Base-by-base conservation (phyloP, 805 yeast genomes). In the Tetrapisispora nanseiensis region DNA sequence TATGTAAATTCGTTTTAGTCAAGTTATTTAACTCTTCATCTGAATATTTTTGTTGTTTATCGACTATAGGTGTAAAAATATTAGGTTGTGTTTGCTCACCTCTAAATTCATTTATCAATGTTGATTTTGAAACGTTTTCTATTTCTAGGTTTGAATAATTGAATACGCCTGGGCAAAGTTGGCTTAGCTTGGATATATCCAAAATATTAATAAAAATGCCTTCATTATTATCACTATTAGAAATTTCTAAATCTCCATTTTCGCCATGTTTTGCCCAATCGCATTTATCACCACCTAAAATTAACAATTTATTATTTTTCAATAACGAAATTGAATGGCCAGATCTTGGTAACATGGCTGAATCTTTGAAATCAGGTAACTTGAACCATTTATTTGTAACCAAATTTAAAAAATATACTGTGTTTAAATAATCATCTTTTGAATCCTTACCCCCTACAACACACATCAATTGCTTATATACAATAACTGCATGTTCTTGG, bases 231-330 rank as follows among this genome's bases (percentile, higher is more conserved):
- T 67, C 75, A 9, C 63, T 66, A 42, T 68, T 74, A 39, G 75
- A 71, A 13, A 78, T 74, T 41, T 75, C 76, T 44, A 74, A 67
- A 54, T 76, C 67, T 6, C 63, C 67, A 16, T n/a, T 9, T 45
- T 70, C 71, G 20, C 69, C 69, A 23, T 66, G 56, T 34, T 63
- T 61, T 5, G 80, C 78, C 54, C 75, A 79, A 56, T 84, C 90
- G 48, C 76, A 72, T 51, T 78, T 74, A 61, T 86, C 95, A 45
- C 98, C 97, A 36, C 98, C 97, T 82, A 94, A 80, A n/a, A 90
- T 76, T 12, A 89, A 57, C 30, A 90, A 56, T 62, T 80, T 84
- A 55, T 84, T 76, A 47, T 76, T 76, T 22, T 70, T 74, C 38
- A 80, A 68, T 42, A 83, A 61, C 1, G 97, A 79, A 64, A 90